Evolutionary conservation across 371 early-diverging fungal species (phyloP), one percentile per base, ranked within the genome.

Genomic region (Rhizomucor miehei): DNA sequence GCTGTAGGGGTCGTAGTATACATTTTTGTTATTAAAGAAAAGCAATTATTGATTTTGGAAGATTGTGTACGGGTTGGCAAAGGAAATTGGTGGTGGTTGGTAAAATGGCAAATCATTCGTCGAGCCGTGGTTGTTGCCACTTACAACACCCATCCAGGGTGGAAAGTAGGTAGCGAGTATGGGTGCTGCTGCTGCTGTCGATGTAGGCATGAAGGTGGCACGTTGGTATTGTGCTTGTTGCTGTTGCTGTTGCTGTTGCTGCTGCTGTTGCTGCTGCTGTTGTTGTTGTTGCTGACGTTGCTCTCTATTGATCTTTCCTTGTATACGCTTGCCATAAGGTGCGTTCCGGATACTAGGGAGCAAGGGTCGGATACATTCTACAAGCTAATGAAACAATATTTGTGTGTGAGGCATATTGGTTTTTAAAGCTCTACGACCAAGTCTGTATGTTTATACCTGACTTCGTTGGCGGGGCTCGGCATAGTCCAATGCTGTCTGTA

Each of bases 401-500:
- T n/a, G 6, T 44, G 23, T 9, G 34, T 29, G 2, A 16, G 29
- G 8, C 12, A 17, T n/a, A n/a, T n/a, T n/a, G n/a, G n/a, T n/a
- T n/a, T n/a, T n/a, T n/a, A n/a, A n/a, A n/a, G n/a, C n/a, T n/a
- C n/a, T n/a, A n/a, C n/a, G n/a, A n/a, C n/a, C n/a, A n/a, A n/a
- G n/a, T n/a, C n/a, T n/a, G n/a, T n/a, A n/a, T n/a, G n/a, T n/a
- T n/a, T n/a, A n/a, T 56, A 86, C 85, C 68, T 87, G 73, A 8
- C 63, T 62, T 19, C 89, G 84, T 66, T 92, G 92, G 1, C 72
- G 57, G 19, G 81, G 75, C 29, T 90, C 89, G 12, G 92, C 89
- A 66, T 80, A 90, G 56, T 94, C 95, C 23, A 95, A 69, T 6
- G 92, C 85, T 1, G 95, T 95, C 67, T 94, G 94, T n/a, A 95